Percentiles rank a stretch among this genome's conserved stretches.
phyloP scores from a whole-genome alignment of 768 basidiomycete species.

The Crepidotus variabilis region DNA sequence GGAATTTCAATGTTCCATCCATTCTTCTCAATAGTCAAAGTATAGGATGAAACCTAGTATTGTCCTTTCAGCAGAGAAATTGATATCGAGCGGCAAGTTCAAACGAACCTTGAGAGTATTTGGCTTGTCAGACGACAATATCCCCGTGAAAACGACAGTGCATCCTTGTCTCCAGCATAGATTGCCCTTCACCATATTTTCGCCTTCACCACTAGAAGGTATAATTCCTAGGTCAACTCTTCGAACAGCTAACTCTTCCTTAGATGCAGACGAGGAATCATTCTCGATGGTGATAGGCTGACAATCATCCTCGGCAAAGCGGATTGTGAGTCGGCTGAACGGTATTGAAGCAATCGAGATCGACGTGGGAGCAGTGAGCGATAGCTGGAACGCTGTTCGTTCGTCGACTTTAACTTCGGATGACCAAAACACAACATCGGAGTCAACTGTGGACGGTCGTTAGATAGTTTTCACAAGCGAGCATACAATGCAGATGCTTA shows the following conservation, averaged over 20 bases:
- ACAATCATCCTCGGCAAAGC: constrained; percentile 44
- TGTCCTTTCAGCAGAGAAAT: constrained; percentile 29
- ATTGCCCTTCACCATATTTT: constrained; percentile 29
- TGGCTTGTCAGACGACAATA: constrained; percentile 47
- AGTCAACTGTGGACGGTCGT: constrained; percentile 47
- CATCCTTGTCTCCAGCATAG: constrained; percentile 58
- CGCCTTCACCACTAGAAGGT: background rate
- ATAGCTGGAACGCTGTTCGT: constrained; percentile 70
- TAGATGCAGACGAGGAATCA: constrained; percentile 7
- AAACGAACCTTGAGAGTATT: constrained; percentile 46
- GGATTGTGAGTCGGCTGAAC: constrained; percentile 55
- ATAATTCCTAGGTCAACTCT: constrained; percentile 44
- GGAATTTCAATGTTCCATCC: constrained; percentile 68
- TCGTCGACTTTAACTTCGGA: constrained; percentile 57
- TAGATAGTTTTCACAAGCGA: constrained; percentile 3
- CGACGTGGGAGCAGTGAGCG: constrained; percentile 47
- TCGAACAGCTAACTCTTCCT: constrained; percentile 25
- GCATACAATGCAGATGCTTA: constrained; percentile 29
- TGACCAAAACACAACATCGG: constrained; percentile 69
- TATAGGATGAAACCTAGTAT: constrained; percentile 47
- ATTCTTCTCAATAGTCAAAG: constrained; percentile 52
- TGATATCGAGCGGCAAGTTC: background rate
- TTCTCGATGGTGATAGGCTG: constrained; percentile 52
- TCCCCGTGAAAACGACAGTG: constrained; percentile 59
- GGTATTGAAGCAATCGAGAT: constrained; percentile 54